Percentiles rank a stretch among this genome's conserved stretches.
These are phyloP conservation scores for Suhomyces pyralidae DNA, from an alignment of 805 yeast genomes.

Conservation along the genomic window DNA sequence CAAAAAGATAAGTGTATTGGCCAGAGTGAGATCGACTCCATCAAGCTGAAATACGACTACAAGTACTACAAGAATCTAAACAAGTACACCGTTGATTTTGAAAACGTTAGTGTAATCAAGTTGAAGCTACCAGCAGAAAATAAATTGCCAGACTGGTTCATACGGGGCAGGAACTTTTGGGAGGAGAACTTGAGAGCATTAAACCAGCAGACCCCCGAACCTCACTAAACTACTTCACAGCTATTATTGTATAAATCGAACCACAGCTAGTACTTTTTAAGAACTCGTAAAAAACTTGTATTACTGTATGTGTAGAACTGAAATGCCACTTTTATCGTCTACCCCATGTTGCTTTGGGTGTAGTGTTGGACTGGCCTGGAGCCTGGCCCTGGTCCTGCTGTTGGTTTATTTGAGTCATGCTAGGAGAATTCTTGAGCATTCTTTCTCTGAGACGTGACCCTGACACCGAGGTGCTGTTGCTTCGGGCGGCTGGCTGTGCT, in stretches of 20 bases:
- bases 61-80: constrained; percentile 43
- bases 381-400: constrained; percentile 6
- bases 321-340: constrained; percentile 6
- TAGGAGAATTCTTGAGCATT: constrained; percentile 21
- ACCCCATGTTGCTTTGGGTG: constrained; percentile 26
- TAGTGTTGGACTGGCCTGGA: constrained; percentile 4
- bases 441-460: constrained; percentile 26
- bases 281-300: not conserved
- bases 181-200: constrained; percentile 32
- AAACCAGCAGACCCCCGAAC: constrained; percentile 4
- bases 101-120: constrained; percentile 38
- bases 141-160: constrained; percentile 75
- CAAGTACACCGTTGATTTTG: constrained; percentile 28
- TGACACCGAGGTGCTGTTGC: constrained; percentile 25
- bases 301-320: not conserved
- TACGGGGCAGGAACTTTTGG: constrained; percentile 62
- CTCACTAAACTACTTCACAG: not conserved
- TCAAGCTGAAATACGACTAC: constrained; percentile 26
- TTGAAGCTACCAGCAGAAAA: constrained; percentile 59
- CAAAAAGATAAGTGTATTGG: constrained; percentile 6
- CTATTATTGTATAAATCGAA: not conserved
- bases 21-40: constrained; percentile 7
- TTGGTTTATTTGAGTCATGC: constrained; percentile 10
- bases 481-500: constrained; percentile 15
- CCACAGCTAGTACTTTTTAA: not conserved